phyloP scores from a whole-genome alignment of 345 rosid genomes.

The Cardamine chenopodiifolia region DNA sequence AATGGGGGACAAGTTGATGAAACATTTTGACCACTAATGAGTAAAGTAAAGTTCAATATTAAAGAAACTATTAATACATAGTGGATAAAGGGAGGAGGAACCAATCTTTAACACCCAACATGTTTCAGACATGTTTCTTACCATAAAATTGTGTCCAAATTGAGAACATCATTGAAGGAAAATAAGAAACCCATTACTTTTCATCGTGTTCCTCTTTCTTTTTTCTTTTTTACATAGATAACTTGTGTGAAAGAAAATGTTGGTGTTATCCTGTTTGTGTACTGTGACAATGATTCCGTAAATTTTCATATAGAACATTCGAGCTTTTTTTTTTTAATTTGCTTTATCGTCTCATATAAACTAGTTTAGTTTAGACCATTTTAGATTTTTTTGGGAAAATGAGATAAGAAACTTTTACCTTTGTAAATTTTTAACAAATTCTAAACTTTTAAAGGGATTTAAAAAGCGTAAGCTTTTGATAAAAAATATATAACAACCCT shows the following conservation, averaged over 20 bases:
- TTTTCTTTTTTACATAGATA: constrained; percentile 12
- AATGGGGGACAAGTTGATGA: constrained; percentile 43
- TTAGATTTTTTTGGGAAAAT: neutral
- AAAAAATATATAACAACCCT: neutral
- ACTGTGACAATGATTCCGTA: constrained; percentile 36
- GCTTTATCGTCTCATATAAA: neutral
- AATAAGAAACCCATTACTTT: constrained; percentile 29
- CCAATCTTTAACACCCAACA: constrained; percentile 44
- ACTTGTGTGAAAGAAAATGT: constrained; percentile 32
- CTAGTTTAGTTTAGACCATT: neutral
- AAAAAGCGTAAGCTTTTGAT: neutral
- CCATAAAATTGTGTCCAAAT: constrained; percentile 39
- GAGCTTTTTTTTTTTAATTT: neutral
- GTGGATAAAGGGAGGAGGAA: constrained; percentile 28
- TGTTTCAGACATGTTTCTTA: constrained; percentile 46
- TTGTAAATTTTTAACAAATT: neutral
- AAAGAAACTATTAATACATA: constrained; percentile 34
- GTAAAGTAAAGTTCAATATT: constrained; percentile 36
- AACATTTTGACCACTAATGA: constrained; percentile 30
- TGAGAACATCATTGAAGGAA: constrained; percentile 34
- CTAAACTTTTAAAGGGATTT: too few relatives aligned
- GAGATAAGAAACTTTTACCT: neutral
- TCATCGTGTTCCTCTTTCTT: constrained; percentile 35
- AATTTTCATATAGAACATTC: constrained; percentile 6
- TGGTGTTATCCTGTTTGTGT: constrained; percentile 34